Evolutionary conservation across 495 filamentous ascomycete genomes (phyloP).

Genomic region (Entonaema liquescens): DNA sequence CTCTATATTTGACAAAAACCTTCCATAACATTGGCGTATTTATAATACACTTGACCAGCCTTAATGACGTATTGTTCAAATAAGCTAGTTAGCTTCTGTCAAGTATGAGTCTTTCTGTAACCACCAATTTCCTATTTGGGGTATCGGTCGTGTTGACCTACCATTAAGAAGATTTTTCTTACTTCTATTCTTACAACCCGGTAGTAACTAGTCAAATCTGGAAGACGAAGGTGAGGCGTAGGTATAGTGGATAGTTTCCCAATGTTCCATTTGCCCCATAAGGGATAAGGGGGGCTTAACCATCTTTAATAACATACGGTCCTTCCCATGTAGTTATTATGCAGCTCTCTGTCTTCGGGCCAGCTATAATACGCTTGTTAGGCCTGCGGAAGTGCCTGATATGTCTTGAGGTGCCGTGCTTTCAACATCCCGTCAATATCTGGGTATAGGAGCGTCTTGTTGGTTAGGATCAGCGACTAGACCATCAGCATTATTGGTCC

Average conservation of each 20-base stretch:
- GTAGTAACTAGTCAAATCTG: slow-evolving; percentile 22
- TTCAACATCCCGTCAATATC: slow-evolving; percentile 13
- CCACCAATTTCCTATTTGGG: not conserved
- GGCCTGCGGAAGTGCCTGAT: slow-evolving; percentile 19
- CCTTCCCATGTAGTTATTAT: slow-evolving; percentile 23
- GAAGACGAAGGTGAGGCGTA: slow-evolving; percentile 25
- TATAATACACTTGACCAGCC: slow-evolving; percentile 13
- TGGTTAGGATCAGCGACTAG: slow-evolving; percentile 22
- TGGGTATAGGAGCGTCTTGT: slow-evolving; percentile 19
- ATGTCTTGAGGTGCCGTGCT: slow-evolving; percentile 20
- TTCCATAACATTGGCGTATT: slow-evolving; percentile 6
- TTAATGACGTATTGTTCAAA: slow-evolving; percentile 8
- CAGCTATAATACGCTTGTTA: slow-evolving; percentile 32
- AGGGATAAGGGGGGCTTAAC: slow-evolving; percentile 16
- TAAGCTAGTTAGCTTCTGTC: slow-evolving; percentile 9
- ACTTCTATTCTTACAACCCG: slow-evolving; percentile 5
- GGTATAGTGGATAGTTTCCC: slow-evolving; percentile 28
- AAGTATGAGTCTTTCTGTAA: slow-evolving; percentile 23
- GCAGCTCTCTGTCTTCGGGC: slow-evolving; percentile 18
- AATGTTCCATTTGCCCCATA: slow-evolving; percentile 38
- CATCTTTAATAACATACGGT: slow-evolving; percentile 1
- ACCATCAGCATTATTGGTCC: slow-evolving; percentile 32
- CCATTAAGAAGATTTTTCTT: not conserved
- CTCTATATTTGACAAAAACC: slow-evolving; percentile 3
- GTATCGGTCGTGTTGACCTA: slow-evolving; percentile 4